Base-by-base conservation (phyloP, 1,139 yeast species). In the Candida frijolesensis region DNA sequence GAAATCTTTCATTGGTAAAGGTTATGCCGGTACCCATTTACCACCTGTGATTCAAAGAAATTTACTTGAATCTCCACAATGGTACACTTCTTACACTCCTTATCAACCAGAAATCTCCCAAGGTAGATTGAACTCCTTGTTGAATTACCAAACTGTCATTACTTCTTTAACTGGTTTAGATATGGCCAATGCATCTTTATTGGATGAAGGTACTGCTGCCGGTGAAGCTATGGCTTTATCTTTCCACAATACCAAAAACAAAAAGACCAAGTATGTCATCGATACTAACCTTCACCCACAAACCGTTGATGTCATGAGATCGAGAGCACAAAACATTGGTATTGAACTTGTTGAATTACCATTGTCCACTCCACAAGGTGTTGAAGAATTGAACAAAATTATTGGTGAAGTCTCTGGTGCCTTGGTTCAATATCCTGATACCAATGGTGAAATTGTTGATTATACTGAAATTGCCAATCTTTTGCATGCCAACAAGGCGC, bases 1-100 rank as follows among this genome's bases (percentile, higher is more conserved):
- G 51, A 83, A 83, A 66, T 82, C 92, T 25, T 87, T 85, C 60
- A 92, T 94, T 56, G 99, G 99, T 55, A 89, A 89, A 67, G 99
- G 99, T 42, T 94, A 94, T 70, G 89, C 89, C 60, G 96, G 96
- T 50, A 92, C 98, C 1, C 77, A 80, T 51, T 78, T 90, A 42
- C 99, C 99, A 0, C 88, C 96, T 3, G 97, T 92, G 41, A 89
- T 94, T 61, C 96, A 89, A 74, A 83, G 99, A 67, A 94, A 94
- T 65, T 71, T 94, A 54, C 76, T 94, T 54, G 99, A 94, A 69
- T 84, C 87, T 56, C 99, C 99, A 15, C 97, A 90, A 66, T 94
- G 99, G 99, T 94, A 94, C 74, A 94, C 99, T 35, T 89, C 97
- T 0, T 94, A 94, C 68, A 94, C 99, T 29, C 99, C 99, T 34